Conservation (phyloP, 2,329 filamentous ascomycete species). For the Cercospora sesami region DNA sequence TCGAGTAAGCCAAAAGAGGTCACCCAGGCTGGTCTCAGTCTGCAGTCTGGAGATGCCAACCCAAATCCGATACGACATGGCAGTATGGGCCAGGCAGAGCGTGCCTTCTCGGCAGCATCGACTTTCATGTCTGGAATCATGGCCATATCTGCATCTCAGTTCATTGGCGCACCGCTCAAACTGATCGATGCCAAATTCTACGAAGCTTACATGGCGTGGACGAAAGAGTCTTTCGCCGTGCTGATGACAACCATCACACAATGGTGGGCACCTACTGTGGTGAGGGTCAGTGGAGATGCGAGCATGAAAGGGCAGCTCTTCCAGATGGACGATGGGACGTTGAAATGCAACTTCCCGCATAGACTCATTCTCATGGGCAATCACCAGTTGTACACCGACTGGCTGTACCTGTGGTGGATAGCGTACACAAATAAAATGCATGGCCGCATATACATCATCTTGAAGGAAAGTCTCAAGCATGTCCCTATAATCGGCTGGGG, state of each 20-base stretch:
- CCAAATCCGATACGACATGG: conserved; percentile 47
- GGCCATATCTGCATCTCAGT: conserved; percentile 66
- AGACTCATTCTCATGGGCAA: conserved; percentile 82
- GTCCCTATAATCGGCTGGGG: conserved; percentile 78
- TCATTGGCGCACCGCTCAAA: conserved; percentile 75
- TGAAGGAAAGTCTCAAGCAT: conserved; percentile 82
- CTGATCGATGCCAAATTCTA: conserved; percentile 73
- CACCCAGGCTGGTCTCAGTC: conserved; percentile 43
- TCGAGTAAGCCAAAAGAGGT: conserved; percentile 14
- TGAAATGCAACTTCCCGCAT: conserved; percentile 78
- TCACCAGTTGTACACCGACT: conserved; percentile 85
- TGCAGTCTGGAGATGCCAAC: conserved; percentile 45
- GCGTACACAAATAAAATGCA: conserved; percentile 84
- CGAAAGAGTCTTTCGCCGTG: conserved; percentile 80
- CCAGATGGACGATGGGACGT: conserved; percentile 67
- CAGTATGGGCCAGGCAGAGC: conserved; percentile 50
- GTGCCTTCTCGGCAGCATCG: conserved; percentile 52
- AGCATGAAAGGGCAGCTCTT: conserved; percentile 74
- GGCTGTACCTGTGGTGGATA: conserved; percentile 92
- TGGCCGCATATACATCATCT: conserved; percentile 83
- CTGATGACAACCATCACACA: conserved; percentile 77
- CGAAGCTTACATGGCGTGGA: conserved; percentile 83
- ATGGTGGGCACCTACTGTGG: conserved; percentile 81
- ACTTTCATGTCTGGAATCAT: conserved; percentile 53
- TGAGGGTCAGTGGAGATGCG: conserved; percentile 79